Base-by-base conservation (phyloP, 2,329 filamentous ascomycete species). In the Trichoderma endophyticum region DNA sequence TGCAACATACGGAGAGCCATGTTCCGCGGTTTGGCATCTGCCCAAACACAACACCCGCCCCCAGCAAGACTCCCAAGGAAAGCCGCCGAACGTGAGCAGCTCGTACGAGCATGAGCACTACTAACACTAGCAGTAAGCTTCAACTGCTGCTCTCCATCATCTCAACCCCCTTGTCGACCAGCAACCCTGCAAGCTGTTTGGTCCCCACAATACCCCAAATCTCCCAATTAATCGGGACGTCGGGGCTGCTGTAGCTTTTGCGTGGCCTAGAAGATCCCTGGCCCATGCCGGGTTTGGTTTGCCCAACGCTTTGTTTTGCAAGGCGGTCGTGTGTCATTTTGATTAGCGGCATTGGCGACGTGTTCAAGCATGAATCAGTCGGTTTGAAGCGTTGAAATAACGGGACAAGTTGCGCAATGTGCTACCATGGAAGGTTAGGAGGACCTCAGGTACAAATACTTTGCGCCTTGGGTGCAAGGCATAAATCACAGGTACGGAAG, bases 141-240 rank as follows among this genome's bases (percentile, higher is more conserved):
- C 63, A 30, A 30, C 28, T 26, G 63, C 30, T 66, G 43, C 11
- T 26, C 21, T 62, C 28, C n/a, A 15, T 36, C 63, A 51, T 36
- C 64, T 43, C 26, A 18, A 2, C 21, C 51, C 51, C 64, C 64
- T 59, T 57, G 64, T 59, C 51, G 24, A 57, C 51, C 18, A 21
- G 34, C 66, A 62, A 62, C 56, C 66, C 56, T 43, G 34, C 36
- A 28, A 36, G 39, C 48, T 51, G 36, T 36, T 34, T 26, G 28
- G 57, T 61, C 66, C 39, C 66, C 66, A 51, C 66, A 70, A 70
- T 69, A 62, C 66, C 66, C 66, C 66, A 70, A 70, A 61, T 69
- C 39, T 68, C 66, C 66, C 66, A 70, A 70, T 70, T 62, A 30
- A 70, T 62, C 66, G 66, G 66, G 57, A 62, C 66, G 56, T 51